Evolutionary conservation across 139 green algal species (phyloP).

Genomic region (Chlamydomonas applanata): DNA sequence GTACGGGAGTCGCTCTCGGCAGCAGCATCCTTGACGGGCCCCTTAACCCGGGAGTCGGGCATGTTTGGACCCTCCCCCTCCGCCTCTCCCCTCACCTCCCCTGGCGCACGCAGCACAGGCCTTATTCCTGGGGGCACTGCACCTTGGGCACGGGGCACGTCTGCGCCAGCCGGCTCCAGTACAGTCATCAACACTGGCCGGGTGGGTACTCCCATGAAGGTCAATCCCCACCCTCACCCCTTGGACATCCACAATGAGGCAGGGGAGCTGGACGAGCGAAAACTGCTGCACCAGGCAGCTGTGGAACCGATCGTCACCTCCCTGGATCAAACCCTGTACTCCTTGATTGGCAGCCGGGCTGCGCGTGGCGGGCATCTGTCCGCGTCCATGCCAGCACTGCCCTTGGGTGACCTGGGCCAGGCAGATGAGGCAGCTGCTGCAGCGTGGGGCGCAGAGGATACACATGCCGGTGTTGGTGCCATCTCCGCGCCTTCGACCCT

Average conservation of each 20-base stretch:
- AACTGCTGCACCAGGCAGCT: background rate
- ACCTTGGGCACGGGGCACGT: background rate
- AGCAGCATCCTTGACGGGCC: too few species aligned
- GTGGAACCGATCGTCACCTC: background rate
- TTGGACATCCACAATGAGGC: background rate
- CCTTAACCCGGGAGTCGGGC: too few species aligned
- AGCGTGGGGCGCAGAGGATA: background rate
- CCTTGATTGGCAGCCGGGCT: background rate
- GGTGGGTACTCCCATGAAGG: background rate
- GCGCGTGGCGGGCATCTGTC: background rate
- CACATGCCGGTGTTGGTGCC: too few species aligned
- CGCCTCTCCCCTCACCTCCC: background rate
- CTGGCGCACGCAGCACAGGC: background rate
- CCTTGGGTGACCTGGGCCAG: too few species aligned
- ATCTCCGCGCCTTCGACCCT: too few species aligned
- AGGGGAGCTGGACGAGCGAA: background rate
- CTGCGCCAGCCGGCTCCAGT: background rate
- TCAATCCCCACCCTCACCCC: background rate
- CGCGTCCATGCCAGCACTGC: slow-evolving; percentile 1
- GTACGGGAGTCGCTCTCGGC: too few species aligned
- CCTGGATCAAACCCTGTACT: background rate
- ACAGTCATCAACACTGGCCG: background rate
- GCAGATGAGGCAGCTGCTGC: too few species aligned
- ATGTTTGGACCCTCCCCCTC: background rate
- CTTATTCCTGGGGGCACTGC: background rate